Percentiles rank a stretch among this genome's conserved stretches.
phyloP scores from a whole-genome alignment of 768 basidiomycete species.

The Strobilomyces dryophilus region DNA sequence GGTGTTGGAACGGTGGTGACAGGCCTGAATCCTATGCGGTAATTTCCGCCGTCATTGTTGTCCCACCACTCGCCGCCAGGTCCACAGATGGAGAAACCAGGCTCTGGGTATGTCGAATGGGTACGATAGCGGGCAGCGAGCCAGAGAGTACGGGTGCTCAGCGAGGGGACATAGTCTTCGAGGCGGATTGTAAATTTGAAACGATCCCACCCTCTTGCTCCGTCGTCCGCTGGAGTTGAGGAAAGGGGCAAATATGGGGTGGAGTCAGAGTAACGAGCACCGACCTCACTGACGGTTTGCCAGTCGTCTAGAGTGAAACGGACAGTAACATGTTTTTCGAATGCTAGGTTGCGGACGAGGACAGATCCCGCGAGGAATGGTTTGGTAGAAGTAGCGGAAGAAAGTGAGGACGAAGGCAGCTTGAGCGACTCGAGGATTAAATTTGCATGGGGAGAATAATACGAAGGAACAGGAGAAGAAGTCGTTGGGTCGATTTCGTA shows the following conservation, averaged over 20 bases:
- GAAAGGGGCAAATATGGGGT: conserved; percentile 34
- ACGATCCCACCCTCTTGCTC: conserved; percentile 45
- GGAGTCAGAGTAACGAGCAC: conserved; percentile 44
- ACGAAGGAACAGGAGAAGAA: conserved; percentile 12
- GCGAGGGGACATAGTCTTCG: conserved; percentile 58
- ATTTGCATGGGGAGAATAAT: conserved; percentile 19
- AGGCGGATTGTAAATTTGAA: conserved; percentile 63
- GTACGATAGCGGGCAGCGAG: conserved; percentile 54
- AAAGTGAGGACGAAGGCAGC: conserved; percentile 18
- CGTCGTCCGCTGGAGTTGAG: background rate
- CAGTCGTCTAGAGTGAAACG: conserved; percentile 93
- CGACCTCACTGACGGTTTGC: conserved; percentile 88
- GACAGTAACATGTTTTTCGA: conserved; percentile 79
- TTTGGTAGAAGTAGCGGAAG: conserved; percentile 6
- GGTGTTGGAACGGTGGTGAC: background rate
- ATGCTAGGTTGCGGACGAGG: conserved; percentile 81
- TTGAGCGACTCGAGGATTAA: conserved; percentile 37
- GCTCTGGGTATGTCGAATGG: conserved; percentile 14
- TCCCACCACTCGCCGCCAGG: conserved; percentile 87
- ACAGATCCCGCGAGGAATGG: conserved; percentile 64
- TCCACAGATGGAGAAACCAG: conserved; percentile 28
- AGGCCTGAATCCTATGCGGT: conserved; percentile 61
- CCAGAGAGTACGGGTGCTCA: conserved; percentile 53
- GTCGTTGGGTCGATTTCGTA: conserved; percentile 22
- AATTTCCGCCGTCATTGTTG: conserved; percentile 78